phyloP scores from a whole-genome alignment of 164 flowering plant species.

The Buxus sempervirens region DNA sequence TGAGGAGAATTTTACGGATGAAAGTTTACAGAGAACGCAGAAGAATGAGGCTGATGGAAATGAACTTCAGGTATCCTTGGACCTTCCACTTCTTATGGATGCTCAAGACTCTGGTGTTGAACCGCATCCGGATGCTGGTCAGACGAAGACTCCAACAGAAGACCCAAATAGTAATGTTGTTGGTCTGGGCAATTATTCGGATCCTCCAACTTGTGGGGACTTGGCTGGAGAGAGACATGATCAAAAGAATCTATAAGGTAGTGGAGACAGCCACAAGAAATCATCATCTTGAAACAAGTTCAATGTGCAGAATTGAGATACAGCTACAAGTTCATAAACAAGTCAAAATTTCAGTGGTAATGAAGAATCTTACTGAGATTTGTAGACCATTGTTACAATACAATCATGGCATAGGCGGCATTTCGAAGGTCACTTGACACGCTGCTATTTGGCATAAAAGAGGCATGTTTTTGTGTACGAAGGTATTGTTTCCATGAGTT shows the following conservation, averaged over 20 bases:
- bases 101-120: not conserved
- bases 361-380: not conserved
- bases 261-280: not conserved
- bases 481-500: no score
- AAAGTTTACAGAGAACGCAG: constrained; percentile 2
- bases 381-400: not conserved
- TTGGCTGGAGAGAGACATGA: not conserved
- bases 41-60: constrained; percentile 3
- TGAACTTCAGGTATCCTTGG: constrained; percentile 3
- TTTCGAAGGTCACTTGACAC: no score
- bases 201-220: not conserved
- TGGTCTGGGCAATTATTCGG: not conserved
- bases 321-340: not conserved
- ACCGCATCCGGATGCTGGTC: not conserved
- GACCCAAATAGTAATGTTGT: not conserved
- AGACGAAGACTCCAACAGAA: not conserved
- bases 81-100: constrained; percentile 1
- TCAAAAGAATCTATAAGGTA: not conserved
- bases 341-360: not conserved
- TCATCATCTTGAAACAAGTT: not conserved
- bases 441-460: no score
- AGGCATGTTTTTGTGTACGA: no score
- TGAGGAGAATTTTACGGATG: constrained; percentile 1
- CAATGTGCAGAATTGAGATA: not conserved
- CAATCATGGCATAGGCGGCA: no score